These are phyloP conservation scores for Hylodesmum podocarpum DNA, from an alignment of 306 rosid genomes.

Conservation along the genomic window DNA sequence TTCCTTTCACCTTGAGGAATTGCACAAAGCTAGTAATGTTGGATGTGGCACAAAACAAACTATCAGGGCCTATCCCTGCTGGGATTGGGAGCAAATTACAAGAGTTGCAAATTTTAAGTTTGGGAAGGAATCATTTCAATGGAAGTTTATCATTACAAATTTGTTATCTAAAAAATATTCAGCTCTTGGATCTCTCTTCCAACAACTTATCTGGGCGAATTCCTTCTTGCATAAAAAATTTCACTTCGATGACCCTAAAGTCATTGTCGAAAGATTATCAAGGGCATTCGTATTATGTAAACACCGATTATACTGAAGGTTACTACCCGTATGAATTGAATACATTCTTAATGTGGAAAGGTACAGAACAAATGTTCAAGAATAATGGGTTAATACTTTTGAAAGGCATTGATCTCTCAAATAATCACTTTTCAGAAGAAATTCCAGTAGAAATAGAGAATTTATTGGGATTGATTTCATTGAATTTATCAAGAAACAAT, in stretches of 20 bases:
- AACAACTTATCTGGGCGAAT: background rate
- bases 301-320: background rate
- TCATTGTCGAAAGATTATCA: background rate
- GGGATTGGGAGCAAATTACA: background rate
- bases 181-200: background rate
- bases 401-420: constrained; percentile 17
- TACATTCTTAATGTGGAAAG: constrained; percentile 26
- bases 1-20: background rate
- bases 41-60: constrained; percentile 10
- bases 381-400: background rate
- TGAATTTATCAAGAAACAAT: constrained; percentile 32
- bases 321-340: background rate
- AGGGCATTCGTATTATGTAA: background rate
- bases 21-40: background rate
- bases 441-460: background rate
- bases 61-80: background rate
- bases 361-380: background rate
- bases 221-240: background rate
- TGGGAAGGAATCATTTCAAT: background rate
- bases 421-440: background rate
- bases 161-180: background rate
- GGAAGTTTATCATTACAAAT: background rate
- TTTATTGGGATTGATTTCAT: background rate
- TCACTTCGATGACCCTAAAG: background rate
- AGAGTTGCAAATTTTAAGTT: background rate